A percentile compares a stretch with the other conserved stretches of the same genome.
Evolutionary conservation across 768 basidiomycete species (phyloP).

Genomic region (Trametes cingulata): DNA sequence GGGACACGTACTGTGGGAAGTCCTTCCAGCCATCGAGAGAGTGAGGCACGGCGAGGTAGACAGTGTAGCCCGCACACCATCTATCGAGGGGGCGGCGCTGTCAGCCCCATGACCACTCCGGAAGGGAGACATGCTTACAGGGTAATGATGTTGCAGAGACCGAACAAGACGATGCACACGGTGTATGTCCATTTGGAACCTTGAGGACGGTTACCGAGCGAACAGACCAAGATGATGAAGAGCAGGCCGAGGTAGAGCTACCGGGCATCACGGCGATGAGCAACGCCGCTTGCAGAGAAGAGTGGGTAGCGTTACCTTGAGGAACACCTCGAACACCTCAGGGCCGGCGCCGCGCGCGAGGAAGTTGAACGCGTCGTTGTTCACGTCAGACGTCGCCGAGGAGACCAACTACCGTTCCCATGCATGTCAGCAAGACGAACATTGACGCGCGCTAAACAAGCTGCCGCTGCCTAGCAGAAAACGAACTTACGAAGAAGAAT

Average conservation of each 20-base stretch:
- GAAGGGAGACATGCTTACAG: slow-evolving; percentile 31
- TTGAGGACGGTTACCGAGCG: slow-evolving; percentile 90
- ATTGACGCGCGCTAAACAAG: no score
- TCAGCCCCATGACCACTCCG: background rate
- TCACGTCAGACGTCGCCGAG: slow-evolving; percentile 61
- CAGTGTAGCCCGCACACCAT: slow-evolving; percentile 90
- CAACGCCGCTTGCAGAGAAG: background rate
- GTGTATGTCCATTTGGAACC: slow-evolving; percentile 88
- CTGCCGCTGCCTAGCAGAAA: slow-evolving; percentile 2
- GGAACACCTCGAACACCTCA: slow-evolving; percentile 77
- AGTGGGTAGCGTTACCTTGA: slow-evolving; percentile 38
- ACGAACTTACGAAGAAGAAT: slow-evolving; percentile 80
- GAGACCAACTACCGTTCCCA: slow-evolving; percentile 61
- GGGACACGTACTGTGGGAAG: slow-evolving; percentile 60
- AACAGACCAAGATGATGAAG: slow-evolving; percentile 82
- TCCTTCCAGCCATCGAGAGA: slow-evolving; percentile 74
- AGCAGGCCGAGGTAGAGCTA: slow-evolving; percentile 83
- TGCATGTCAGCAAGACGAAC: slow-evolving; percentile 5
- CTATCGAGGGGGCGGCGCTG: background rate
- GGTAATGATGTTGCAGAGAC: slow-evolving; percentile 74
- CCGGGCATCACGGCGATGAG: background rate
- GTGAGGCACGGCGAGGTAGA: slow-evolving; percentile 82
- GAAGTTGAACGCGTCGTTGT: slow-evolving; percentile 78
- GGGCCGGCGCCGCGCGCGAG: slow-evolving; percentile 69
- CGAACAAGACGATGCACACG: slow-evolving; percentile 75